These are phyloP conservation scores for Scytalidium lignicola DNA, from an alignment of 2,329 filamentous ascomycete genomes.

Conservation along the genomic window DNA sequence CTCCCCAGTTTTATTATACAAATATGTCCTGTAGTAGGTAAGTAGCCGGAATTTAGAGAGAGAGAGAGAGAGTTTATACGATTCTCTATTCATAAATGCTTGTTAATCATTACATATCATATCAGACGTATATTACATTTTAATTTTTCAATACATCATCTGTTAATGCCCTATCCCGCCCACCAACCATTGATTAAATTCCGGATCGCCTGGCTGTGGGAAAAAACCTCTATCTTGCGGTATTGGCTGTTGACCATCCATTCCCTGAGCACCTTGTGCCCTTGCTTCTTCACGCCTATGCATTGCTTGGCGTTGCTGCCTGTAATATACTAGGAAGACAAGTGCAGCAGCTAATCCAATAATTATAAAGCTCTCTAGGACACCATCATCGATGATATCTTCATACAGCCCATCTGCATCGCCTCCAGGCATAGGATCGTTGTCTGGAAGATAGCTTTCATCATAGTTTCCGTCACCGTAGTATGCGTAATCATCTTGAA, in stretches of 20 bases:
- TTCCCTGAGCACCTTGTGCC: slow-evolving; percentile 27
- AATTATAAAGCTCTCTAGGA: slow-evolving; percentile 82
- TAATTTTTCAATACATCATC: slow-evolving; percentile 4
- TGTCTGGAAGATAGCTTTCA: slow-evolving; percentile 36
- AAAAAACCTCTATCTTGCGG: slow-evolving; percentile 49
- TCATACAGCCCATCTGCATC: slow-evolving; percentile 52
- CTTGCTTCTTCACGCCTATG: slow-evolving; percentile 38
- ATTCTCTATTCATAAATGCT: no score
- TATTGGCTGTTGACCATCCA: slow-evolving; percentile 17
- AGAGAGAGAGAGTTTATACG: no score
- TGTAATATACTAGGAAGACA: slow-evolving; percentile 75
- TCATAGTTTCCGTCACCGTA: slow-evolving; percentile 53
- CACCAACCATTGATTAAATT: slow-evolving; percentile 59
- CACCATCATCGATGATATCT: slow-evolving; percentile 67
- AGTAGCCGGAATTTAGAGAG: no score
- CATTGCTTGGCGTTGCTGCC: slow-evolving; percentile 62
- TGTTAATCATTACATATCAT: not conserved
- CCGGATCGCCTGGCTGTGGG: slow-evolving; percentile 61
- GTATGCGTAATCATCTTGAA: slow-evolving; percentile 58
- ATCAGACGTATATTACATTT: slow-evolving; percentile 9
- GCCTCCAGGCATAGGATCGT: slow-evolving; percentile 50
- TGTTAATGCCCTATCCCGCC: slow-evolving; percentile 58
- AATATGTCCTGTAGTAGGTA: no score
- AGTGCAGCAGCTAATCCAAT: slow-evolving; percentile 70
- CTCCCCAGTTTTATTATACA: no score